Evolutionary conservation across 129 eudicot species (phyloP).

Genomic region (Centaurea solstitialis): DNA sequence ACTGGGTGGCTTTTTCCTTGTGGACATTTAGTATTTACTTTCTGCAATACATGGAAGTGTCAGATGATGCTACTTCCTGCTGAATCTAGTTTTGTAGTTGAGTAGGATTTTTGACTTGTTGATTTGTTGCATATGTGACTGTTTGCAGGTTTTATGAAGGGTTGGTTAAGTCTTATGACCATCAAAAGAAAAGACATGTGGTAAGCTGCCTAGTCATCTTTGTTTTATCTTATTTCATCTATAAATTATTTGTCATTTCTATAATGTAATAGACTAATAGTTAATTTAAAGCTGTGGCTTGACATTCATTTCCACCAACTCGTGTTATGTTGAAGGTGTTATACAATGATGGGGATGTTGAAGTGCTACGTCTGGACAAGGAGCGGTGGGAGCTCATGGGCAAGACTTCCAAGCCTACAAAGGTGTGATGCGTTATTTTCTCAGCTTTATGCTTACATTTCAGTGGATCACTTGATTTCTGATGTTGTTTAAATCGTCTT

Average conservation of each 20-base stretch:
- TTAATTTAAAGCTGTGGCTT: neutral
- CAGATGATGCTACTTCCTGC: neutral
- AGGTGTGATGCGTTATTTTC: conserved; percentile 36
- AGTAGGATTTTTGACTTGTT: neutral
- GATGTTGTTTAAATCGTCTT: conserved; percentile 12
- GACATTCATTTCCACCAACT: neutral
- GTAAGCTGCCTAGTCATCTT: conserved; percentile 44
- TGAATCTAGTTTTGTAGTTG: neutral
- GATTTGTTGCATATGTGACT: neutral
- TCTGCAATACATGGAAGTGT: neutral
- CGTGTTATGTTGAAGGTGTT: conserved; percentile 50
- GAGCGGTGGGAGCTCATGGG: conserved; percentile 81
- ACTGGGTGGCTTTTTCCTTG: neutral
- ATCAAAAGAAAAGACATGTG: conserved; percentile 80
- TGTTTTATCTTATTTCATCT: conserved; percentile 1
- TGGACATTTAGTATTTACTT: neutral
- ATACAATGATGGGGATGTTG: conserved; percentile 92
- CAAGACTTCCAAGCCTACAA: conserved; percentile 41
- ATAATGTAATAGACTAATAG: neutral
- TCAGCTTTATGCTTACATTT: neutral
- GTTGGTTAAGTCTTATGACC: conserved; percentile 88
- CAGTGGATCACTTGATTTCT: conserved; percentile 16
- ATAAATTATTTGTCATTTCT: neutral
- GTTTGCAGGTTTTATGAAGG: conserved; percentile 88
- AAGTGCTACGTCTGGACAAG: conserved; percentile 84